These are phyloP conservation scores for Candida taoyuanica DNA, from an alignment of 805 yeast species.

Conservation along the genomic window DNA sequence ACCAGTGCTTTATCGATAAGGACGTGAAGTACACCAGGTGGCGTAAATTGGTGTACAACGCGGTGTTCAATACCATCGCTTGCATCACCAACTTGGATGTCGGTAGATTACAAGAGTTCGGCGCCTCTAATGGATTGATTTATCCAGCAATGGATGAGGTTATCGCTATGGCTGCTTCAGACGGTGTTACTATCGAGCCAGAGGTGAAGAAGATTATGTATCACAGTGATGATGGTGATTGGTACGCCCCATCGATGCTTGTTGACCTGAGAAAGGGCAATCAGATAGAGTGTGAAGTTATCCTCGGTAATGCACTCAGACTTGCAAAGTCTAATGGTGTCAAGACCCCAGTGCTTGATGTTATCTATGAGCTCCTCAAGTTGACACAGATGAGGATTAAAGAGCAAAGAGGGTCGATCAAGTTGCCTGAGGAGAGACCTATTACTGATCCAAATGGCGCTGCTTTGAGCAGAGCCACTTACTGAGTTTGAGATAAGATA, in stretches of 20 bases:
- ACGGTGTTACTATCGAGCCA: conserved; percentile 51
- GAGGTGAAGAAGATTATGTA: conserved; percentile 46
- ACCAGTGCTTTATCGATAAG: conserved; percentile 36
- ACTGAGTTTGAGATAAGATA: background rate
- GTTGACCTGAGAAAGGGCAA: conserved; percentile 64
- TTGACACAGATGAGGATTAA: conserved; percentile 58
- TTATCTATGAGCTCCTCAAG: conserved; percentile 54
- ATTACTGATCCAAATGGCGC: conserved; percentile 6
- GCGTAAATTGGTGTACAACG: conserved; percentile 66
- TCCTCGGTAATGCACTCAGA: conserved; percentile 59
- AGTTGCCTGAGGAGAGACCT: conserved; percentile 41
- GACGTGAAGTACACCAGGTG: conserved; percentile 53
- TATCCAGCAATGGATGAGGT: conserved; percentile 68
- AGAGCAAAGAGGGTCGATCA: conserved; percentile 47
- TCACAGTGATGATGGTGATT: conserved; percentile 53
- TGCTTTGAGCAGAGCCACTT: conserved; percentile 4
- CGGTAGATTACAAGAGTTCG: conserved; percentile 47
- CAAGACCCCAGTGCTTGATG: conserved; percentile 54
- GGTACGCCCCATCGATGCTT: conserved; percentile 68
- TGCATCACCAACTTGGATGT: conserved; percentile 55
- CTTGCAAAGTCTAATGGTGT: conserved; percentile 45
- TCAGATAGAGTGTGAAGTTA: conserved; percentile 66
- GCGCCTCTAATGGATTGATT: conserved; percentile 37
- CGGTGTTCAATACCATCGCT: conserved; percentile 58
- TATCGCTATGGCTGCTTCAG: conserved; percentile 60